A percentile compares a stretch with the other conserved stretches of the same genome.
Evolutionary conservation across 768 basidiomycete species (phyloP).

Genomic region (Trametes elegans): DNA sequence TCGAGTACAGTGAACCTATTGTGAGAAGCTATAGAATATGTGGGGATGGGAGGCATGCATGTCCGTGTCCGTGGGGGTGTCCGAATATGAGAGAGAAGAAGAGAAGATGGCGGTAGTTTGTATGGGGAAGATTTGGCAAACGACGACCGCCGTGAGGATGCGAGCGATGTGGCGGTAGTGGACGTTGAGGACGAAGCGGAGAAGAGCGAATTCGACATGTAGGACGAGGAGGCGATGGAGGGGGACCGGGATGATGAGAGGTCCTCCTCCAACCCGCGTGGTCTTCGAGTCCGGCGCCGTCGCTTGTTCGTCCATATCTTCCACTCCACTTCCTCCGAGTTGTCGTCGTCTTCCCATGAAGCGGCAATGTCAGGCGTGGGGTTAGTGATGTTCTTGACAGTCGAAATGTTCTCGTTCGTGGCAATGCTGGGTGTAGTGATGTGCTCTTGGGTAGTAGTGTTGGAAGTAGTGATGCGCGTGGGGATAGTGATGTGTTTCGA

Average conservation of each 20-base stretch:
- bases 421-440: no score
- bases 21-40: not conserved
- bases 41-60: not conserved
- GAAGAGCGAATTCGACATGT: slow-evolving; percentile 4
- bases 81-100: not conserved
- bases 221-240: not conserved
- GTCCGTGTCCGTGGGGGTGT: not conserved
- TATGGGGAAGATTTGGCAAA: not conserved
- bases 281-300: not conserved
- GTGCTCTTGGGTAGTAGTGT: no score
- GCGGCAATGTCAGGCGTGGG: not conserved
- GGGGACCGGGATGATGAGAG: not conserved
- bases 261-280: not conserved
- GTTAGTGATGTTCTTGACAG: no score
- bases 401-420: no score
- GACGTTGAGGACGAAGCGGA: not conserved
- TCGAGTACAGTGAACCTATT: slow-evolving; percentile 7
- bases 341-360: not conserved
- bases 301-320: not conserved
- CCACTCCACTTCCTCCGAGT: no score
- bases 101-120: no score
- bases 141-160: not conserved
- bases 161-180: not conserved
- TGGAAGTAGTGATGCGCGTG: no score
- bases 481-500: no score